Base-by-base conservation (phyloP, 345 rosid genomes). In the Acer negundo region DNA sequence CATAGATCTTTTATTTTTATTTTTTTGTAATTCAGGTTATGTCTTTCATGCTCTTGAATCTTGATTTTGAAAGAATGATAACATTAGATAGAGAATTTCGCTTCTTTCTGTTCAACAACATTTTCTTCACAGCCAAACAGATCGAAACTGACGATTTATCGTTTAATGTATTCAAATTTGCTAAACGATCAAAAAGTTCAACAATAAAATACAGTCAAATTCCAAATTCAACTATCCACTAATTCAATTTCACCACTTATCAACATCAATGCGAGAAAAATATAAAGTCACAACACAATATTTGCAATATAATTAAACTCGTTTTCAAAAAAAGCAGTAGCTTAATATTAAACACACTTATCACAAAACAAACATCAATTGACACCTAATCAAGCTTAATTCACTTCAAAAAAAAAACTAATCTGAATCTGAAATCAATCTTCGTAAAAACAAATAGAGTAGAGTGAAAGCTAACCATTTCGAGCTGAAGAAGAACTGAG, bases 401-500 rank as follows among this genome's bases (percentile, higher is more conserved):
- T 75, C 49, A 53, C 19, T 70, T 78, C 44, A 51, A 68, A 35
- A 35, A 31, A 31, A 31, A 35, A 35, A 51, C 62, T 61, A 72
- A 71, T 69, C 28, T 35, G 23, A 55, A 79, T 65, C 51, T 55
- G 31, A 64, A 55, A 17, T 16, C 15, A 40, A 51, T 2, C 19
- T 46, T 4, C 42, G 5, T 15, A 1, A n/a, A 23, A 77, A 51
- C 40, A 71, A 1, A 46, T n/a, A 51, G 16, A 77, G 46, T 44
- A 73, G 17, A n/a, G 76, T 42, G 80, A 73, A 81, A 77, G 67
- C 86, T 77, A 82, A 88, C 91, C 90, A 75, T 61, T 82, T 23
- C 88, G 84, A 83, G 90, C 88, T 0, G 86, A 83, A 49, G 87
- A 83, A 79, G 81, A 77, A 10, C 78, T 16, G 22, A 83, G 75